Evolutionary conservation across 176 grass and related monocot species (phyloP), one percentile per base, ranked within the genome.

Genomic region (Musa troglodytarum): DNA sequence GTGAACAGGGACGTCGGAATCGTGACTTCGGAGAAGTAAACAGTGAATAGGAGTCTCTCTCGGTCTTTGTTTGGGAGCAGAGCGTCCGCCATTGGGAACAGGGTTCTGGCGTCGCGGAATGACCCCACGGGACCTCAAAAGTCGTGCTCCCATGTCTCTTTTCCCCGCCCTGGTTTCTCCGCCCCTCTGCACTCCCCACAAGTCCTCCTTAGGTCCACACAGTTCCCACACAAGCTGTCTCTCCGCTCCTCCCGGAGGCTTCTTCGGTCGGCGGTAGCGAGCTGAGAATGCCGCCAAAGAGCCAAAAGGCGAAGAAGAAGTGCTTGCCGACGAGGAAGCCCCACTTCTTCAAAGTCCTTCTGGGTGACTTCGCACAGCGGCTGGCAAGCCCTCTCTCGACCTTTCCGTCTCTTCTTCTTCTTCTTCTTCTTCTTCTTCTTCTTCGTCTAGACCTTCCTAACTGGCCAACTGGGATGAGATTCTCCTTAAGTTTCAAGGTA

Each of bases 341-440:
- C 52, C 90, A 91, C 68, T 98, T 98, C 94, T 98, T 93, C 82
- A 98, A 93, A 84, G 86, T 98, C 69, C 88, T 98, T 29, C 72
- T 91, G 23, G 90, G 94, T 29, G 94, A 98, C 69, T 98, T 83
- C 88, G 74, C 77, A 66, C 69, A 89, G 70, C 81, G 83, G 22
- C 73, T 98, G 88, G 94, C 84, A 86, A 93, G 87, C 84, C 34
- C 34, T 43, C 34, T 43, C 34, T 43, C 34, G 6, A 43, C 34
- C 34, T 43, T 43, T 6, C 34, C 34, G 4, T 34, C 3, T 34
- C 34, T 34, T 43, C 34, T 23, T 10, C 14, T 63, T 25, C 49
- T 5, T 43, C 16, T 7, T 66, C 9, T 22, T 54, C 29, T 53
- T 10, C 5, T 43, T 56, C 19, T 29, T 55, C 50, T 11, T 12